Base-by-base conservation (phyloP, 345 rosid species). In the Pelargonium nanum region DNA sequence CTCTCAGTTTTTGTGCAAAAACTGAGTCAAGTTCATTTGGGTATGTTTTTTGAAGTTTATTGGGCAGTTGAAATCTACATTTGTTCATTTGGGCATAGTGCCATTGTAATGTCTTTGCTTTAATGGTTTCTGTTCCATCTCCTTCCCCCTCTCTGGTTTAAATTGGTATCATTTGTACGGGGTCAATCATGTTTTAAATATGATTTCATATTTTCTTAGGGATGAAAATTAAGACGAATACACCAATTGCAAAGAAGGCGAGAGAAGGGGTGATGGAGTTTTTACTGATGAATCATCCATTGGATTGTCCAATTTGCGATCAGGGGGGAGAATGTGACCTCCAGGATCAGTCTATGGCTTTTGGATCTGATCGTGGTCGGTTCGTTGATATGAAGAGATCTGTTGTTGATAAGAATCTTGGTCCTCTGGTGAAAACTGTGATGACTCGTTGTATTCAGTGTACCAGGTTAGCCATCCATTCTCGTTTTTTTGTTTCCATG, bases 301-400 rank as follows among this genome's bases (percentile, higher is more conserved):
- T 93, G 60, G 99, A 93, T 77, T 93, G 99, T 48, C 99, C 99
- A 56, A 93, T 89, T 16, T 93, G 99, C 72, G 99, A 89, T 68
- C 99, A 89, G 69, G 99, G 99, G 66, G 99, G 97, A 65, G 99
- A 93, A 58, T 89, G 99, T 72, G 99, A 93, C 80, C 96, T 93
- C 61, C 99, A 93, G 68, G 99, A 93, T 76, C 99, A 94, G 74
- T 90, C 96, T 54, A 94, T 94, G 99, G 99, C 99, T 58, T 94
- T 94, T 72, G 99, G 99, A 51, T 86, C 99, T 56, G 97, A 94
- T 59, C 91, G 97, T 54, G 97, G 97, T 57, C 84, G 99, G 64
- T 93, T 93, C 74, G 87, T 96, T 57, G 99, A 93, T 68, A 75
- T 88, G 82, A 93, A 93, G 76, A 84, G 96, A 74, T 90, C 99